Conservation (phyloP, 345 rosid genomes). For the Brassica rapa region DNA sequence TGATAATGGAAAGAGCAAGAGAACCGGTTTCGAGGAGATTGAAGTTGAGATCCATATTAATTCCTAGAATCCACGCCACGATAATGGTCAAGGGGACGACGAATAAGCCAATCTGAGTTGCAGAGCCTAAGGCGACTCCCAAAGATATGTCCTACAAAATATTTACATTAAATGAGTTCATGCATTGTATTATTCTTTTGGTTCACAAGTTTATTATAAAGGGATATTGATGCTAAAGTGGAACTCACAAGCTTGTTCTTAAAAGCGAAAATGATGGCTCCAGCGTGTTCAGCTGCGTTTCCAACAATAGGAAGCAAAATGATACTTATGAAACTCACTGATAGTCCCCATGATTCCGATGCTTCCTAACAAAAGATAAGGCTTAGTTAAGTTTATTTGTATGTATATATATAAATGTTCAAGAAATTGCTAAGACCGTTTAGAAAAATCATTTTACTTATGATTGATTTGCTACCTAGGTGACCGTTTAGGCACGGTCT, state of each 20-base stretch:
- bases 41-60: constrained; percentile 87
- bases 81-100: constrained; percentile 78
- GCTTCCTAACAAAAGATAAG: constrained; percentile 51
- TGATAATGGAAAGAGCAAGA: constrained; percentile 68
- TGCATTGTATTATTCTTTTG: constrained; percentile 15
- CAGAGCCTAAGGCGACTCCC: constrained; percentile 92
- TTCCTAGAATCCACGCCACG: constrained; percentile 71
- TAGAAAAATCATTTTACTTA: no score
- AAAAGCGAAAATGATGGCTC: constrained; percentile 82
- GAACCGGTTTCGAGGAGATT: constrained; percentile 78
- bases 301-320: constrained; percentile 91
- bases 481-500: no score
- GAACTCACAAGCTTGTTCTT: constrained; percentile 79
- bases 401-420: background rate
- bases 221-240: background rate
- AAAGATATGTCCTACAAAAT: constrained; percentile 74
- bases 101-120: constrained; percentile 91
- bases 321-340: constrained; percentile 92
- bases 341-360: constrained; percentile 83
- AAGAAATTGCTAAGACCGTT: no score
- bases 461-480: no score
- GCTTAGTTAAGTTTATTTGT: background rate
- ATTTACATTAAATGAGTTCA: constrained; percentile 22
- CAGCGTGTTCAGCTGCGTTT: constrained; percentile 96
- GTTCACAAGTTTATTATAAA: background rate